Conservation (phyloP, 768 basidiomycete species). For the Cytidiella melzeri region DNA sequence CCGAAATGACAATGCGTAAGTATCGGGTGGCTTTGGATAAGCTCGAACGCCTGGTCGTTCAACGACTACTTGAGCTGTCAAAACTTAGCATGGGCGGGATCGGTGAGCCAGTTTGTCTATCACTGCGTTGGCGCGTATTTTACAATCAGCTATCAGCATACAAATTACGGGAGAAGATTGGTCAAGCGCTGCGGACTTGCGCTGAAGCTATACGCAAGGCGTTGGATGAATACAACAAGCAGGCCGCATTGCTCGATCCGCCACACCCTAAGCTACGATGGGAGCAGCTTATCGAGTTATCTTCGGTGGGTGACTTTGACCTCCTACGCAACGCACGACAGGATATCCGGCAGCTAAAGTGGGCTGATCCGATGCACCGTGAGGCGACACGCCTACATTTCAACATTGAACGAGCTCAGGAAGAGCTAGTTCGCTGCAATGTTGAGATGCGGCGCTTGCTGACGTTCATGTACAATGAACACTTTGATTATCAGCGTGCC, state of each 20-base stretch:
- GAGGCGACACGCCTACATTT: constrained; percentile 24
- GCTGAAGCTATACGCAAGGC: constrained; percentile 28
- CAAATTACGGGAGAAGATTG: constrained; percentile 28
- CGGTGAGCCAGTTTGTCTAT: constrained; percentile 19
- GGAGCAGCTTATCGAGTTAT: constrained; percentile 11
- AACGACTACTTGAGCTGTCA: no score
- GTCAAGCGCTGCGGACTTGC: constrained; percentile 26
- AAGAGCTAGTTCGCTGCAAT: no score
- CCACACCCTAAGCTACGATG: constrained; percentile 9
- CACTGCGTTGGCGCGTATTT: neutral
- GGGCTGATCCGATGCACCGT: constrained; percentile 34
- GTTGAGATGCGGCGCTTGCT: constrained; percentile 27
- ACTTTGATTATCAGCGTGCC: constrained; percentile 9
- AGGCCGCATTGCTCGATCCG: constrained; percentile 17
- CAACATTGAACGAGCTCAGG: constrained; percentile 24
- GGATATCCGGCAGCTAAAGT: constrained; percentile 23
- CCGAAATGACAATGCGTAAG: constrained; percentile 7
- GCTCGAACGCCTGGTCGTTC: no score
- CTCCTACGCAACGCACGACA: constrained; percentile 26
- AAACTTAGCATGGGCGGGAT: no score
- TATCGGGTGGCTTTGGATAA: constrained; percentile 22
- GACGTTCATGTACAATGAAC: constrained; percentile 24
- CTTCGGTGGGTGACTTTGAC: constrained; percentile 23
- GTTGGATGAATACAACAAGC: no score
- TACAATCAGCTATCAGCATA: constrained; percentile 24